Evolutionary conservation across 768 basidiomycete species (phyloP).

Genomic region (Chiua virens): DNA sequence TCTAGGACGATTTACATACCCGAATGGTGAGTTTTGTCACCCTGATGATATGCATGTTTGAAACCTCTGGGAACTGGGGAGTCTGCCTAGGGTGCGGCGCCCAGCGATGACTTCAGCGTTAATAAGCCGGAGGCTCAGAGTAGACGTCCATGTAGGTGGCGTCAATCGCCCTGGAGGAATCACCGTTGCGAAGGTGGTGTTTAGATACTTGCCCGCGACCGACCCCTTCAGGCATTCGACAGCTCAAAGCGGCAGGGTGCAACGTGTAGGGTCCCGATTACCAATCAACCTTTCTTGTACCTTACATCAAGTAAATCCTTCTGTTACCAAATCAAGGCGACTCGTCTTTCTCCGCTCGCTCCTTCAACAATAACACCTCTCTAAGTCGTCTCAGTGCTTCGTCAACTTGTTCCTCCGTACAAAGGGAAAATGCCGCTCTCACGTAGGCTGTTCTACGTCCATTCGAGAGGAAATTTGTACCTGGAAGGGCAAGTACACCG

Average conservation of each 20-base stretch:
- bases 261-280: background rate
- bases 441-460: conserved; percentile 71
- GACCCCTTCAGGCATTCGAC: background rate
- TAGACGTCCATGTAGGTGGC: too few species aligned
- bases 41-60: too few species aligned
- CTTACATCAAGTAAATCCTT: conserved; percentile 4
- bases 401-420: conserved; percentile 67
- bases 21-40: background rate
- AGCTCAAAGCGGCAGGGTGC: background rate
- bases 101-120: too few species aligned
- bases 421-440: conserved; percentile 80
- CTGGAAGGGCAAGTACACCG: conserved; percentile 87
- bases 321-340: background rate
- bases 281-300: background rate
- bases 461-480: conserved; percentile 76
- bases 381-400: conserved; percentile 67
- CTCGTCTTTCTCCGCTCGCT: conserved; percentile 14
- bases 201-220: background rate
- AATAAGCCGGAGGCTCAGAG: too few species aligned
- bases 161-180: background rate
- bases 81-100: too few species aligned
- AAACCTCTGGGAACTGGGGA: too few species aligned
- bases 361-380: conserved; percentile 36
- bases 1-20: conserved; percentile 2
- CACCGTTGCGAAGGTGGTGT: background rate